Evolutionary conservation across 2,329 filamentous ascomycete species (phyloP), one percentile per base, ranked within the genome.

Genomic region (Ceratocystis cacaofunesta): DNA sequence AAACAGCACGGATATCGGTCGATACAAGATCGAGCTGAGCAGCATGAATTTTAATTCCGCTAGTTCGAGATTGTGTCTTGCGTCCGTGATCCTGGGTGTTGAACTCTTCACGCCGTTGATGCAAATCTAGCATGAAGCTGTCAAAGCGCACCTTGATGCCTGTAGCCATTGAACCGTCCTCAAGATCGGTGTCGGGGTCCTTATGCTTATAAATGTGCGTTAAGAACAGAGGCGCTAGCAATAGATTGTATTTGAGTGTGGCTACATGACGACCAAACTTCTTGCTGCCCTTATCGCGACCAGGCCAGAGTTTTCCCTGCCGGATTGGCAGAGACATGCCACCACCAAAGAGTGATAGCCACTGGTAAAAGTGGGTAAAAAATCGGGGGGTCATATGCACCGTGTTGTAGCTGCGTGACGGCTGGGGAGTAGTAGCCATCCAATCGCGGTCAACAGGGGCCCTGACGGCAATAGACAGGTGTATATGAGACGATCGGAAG

Each of bases 161-260:
- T 3, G 94, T 99, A 0, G 92, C 92, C 60, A 90, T 94, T 5
- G 96, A 89, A 0, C 87, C 81, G 63, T 77, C 80, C 68, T 92
- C 87, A 0, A 83, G 81, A 72, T 90, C 89, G 68, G 96, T 91
- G 72, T 96, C 92, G 0, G 85, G 85, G 72, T 99, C 94, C 73
- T 96, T 96, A 77, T 99, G 94, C 75, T 96, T 97, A 78, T 99
- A 99, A 41, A 99, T 91, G 71, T 99, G 94, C 70, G 92, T 95
- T 69, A 99, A 83, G 74, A 95, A 99, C 1, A 99, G 78, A 0
- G 94, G 94, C 1, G 94, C 95, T 17, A 99, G 79, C 2, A 97
- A 81, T 25, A 99, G 78, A 68, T 92, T 96, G 77, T 97, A 97
- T 78, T 99, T 99, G 79, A 99, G 92, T 7, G 95, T 99, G n/a